Base-by-base conservation (phyloP, 1,284 basidiomycete genomes). In the Pascua sp. region DNA sequence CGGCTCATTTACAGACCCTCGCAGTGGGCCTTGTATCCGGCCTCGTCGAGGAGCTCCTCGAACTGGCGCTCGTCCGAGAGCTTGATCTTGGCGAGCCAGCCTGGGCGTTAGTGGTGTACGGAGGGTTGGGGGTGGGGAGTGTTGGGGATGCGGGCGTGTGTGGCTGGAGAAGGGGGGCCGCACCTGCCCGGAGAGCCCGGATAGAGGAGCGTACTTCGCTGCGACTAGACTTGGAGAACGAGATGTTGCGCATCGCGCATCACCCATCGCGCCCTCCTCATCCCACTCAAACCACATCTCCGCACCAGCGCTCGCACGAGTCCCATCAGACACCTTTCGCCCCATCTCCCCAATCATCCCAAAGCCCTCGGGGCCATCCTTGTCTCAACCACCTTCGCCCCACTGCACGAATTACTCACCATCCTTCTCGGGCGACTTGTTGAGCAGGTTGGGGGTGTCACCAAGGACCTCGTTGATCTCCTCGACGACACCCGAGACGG, bases 371-470 rank as follows among this genome's bases (percentile, higher is more conserved):
- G n/a, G 24, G 24, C 24, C 7, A 3, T 32, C 24, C 4, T 32
- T 32, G 24, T 32, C 24, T 43, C 42, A 13, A 9, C 42, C 17
- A 9, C 42, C 15, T 13, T 11, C 37, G 15, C 47, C 13, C 12
- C 37, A 39, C n/a, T 16, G 2, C 37, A 11, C 40, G 12, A 32
- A 7, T 5, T 4, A 73, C 83, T 68, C 68, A 94, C 94, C 94
- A 73, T 91, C 81, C 44, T 85, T 82, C 71, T 94, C 88, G 1
- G 93, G 86, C 41, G 86, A 87, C 78, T 92, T 92, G 84, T 98
- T 98, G 56, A 98, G 80, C 50, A 98, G 79, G 41, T 85, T 83
- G 5, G 94, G 91, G 70, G 88, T 80, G 43, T 80, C 81, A 49
- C 83, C 81, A 50, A 98, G 82, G 18, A 67, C 77, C 60, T 85